A percentile compares a stretch with the other conserved stretches of the same genome.
Conservation (phyloP, 139 green algal genomes). For the Spirogloea muscicola region DNA sequence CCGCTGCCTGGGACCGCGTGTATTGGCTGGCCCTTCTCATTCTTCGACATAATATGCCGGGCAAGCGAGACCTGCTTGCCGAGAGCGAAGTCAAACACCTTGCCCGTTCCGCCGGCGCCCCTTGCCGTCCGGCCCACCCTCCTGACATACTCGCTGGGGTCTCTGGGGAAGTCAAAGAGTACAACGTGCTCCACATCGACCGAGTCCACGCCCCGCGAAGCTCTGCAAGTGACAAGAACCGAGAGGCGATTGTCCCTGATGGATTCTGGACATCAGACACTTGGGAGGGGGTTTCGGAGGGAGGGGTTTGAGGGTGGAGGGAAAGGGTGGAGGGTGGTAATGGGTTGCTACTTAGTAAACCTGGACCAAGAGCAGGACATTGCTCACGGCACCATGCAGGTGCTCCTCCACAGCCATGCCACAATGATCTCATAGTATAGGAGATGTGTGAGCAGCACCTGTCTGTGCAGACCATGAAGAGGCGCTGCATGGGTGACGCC, state of each 20-base stretch:
- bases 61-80: conserved; percentile 68
- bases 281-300: too few species aligned
- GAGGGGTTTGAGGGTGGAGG: too few species aligned
- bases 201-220: conserved; percentile 72
- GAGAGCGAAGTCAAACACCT: conserved; percentile 76
- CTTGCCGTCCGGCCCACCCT: conserved; percentile 81
- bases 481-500: conserved; percentile 2
- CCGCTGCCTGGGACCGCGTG: conserved; percentile 47
- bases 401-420: too few species aligned
- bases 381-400: too few species aligned
- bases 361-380: too few species aligned
- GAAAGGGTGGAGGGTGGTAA: too few species aligned
- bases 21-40: conserved; percentile 48
- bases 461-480: conserved; percentile 76
- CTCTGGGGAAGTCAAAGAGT: conserved; percentile 93
- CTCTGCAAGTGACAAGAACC: conserved; percentile 23
- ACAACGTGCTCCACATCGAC: conserved; percentile 73
- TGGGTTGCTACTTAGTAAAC: too few species aligned
- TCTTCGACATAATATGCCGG: conserved; percentile 52
- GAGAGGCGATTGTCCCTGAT: too few species aligned
- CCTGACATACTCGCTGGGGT: conserved; percentile 90
- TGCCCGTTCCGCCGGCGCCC: conserved; percentile 68
- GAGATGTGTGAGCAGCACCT: too few species aligned
- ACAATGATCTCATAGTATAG: too few species aligned
- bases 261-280: too few species aligned